phyloP scores from a whole-genome alignment of 2,329 filamentous ascomycete species.

The Diaporthe destruens region DNA sequence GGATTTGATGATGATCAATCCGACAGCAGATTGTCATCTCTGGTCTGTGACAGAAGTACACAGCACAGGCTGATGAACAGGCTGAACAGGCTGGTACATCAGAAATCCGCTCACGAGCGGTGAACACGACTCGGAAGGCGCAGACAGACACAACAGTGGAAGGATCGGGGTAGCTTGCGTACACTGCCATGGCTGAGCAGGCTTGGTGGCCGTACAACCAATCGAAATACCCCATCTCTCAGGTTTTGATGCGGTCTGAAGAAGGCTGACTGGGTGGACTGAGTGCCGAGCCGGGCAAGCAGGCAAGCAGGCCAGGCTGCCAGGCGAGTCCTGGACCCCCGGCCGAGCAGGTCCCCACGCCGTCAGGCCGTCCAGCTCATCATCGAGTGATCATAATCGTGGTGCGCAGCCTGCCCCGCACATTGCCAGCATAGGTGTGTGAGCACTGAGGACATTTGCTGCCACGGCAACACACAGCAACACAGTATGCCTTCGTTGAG shows the following conservation, averaged over 20 bases:
- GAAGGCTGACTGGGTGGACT: slow-evolving; percentile 8
- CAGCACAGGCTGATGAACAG: background rate
- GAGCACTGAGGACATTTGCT: background rate
- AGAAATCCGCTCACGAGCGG: slow-evolving; percentile 1
- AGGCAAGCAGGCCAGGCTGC: no score
- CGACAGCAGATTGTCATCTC: slow-evolving; percentile 32
- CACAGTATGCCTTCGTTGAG: background rate
- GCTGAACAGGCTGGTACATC: background rate
- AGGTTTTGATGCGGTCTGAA: slow-evolving; percentile 22
- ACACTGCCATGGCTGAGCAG: slow-evolving; percentile 14
- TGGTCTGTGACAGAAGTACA: background rate
- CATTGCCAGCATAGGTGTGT: no score
- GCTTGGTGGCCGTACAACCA: background rate
- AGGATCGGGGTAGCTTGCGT: slow-evolving; percentile 17
- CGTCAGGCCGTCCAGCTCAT: slow-evolving; percentile 2
- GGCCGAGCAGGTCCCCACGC: slow-evolving; percentile 6
- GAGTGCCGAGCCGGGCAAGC: slow-evolving; percentile 22
- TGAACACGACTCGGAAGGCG: slow-evolving; percentile 21
- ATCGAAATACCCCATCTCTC: background rate
- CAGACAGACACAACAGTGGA: background rate
- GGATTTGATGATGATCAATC: slow-evolving; percentile 9
- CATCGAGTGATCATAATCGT: slow-evolving; percentile 6
- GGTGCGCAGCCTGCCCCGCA: background rate
- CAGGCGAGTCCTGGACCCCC: background rate
- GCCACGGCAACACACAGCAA: no score